A percentile compares a stretch with the other conserved stretches of the same genome.
Conservation (phyloP, 106 monocot species). For the Allium cepa region DNA sequence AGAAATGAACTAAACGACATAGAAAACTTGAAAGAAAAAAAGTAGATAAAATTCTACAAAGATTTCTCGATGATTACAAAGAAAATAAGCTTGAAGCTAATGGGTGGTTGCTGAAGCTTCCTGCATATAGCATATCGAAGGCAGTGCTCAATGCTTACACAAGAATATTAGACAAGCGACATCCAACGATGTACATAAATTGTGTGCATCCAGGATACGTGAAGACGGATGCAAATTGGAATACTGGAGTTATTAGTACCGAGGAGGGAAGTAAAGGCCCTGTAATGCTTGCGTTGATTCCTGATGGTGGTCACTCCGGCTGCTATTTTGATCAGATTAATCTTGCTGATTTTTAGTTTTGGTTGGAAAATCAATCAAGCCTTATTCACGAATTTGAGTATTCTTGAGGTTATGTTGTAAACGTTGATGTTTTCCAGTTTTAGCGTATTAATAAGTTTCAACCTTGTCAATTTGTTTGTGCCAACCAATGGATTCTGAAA, state of each 20-base stretch:
- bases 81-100: slow-evolving; percentile 19
- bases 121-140: slow-evolving; percentile 57
- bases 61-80: slow-evolving; percentile 45
- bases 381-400: no score
- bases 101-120: slow-evolving; percentile 47
- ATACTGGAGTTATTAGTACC: slow-evolving; percentile 18
- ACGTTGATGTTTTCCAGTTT: no score
- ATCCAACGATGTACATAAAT: slow-evolving; percentile 42
- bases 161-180: slow-evolving; percentile 41
- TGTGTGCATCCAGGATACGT: slow-evolving; percentile 54
- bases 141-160: slow-evolving; percentile 47
- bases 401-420: no score
- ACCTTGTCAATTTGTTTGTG: no score
- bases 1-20: not conserved
- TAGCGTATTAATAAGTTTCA: no score
- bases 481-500: no score
- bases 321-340: slow-evolving; percentile 44
- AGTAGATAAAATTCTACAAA: slow-evolving; percentile 24
- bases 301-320: slow-evolving; percentile 29
- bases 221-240: slow-evolving; percentile 48
- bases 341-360: not conserved
- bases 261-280: slow-evolving; percentile 37
- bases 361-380: no score
- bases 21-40: slow-evolving; percentile 17
- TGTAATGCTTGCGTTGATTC: slow-evolving; percentile 39